Evolutionary conservation across 148 eudicot species (phyloP).

Genomic region (Spergularia marina): DNA sequence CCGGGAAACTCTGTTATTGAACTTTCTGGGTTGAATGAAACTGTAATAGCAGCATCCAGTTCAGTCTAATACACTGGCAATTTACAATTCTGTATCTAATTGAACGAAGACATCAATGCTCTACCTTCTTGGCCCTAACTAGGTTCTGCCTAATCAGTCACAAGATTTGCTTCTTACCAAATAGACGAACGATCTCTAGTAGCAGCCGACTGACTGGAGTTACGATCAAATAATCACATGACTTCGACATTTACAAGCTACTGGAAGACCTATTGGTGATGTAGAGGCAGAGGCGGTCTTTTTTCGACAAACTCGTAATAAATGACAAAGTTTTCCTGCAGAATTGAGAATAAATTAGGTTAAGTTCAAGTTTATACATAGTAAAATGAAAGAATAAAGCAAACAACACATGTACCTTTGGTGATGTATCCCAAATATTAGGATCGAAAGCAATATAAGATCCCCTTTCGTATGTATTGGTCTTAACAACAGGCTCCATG

Average conservation of each 20-base stretch:
- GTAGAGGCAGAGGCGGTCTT: constrained; percentile 58
- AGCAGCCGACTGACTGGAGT: background rate
- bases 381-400: background rate
- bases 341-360: background rate
- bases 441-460: constrained; percentile 82
- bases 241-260: constrained; percentile 25
- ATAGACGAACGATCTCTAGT: constrained; percentile 16
- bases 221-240: constrained; percentile 17
- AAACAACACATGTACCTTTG: constrained; percentile 48
- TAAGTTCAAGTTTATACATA: background rate
- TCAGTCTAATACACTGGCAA: constrained; percentile 23
- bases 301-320: constrained; percentile 73
- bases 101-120: constrained; percentile 10
- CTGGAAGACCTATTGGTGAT: constrained; percentile 38
- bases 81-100: constrained; percentile 30
- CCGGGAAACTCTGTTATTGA: constrained; percentile 1
- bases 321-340: constrained; percentile 83
- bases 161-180: constrained; percentile 9
- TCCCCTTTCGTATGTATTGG: constrained; percentile 69
- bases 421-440: constrained; percentile 74
- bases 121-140: constrained; percentile 17
- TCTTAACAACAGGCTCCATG: constrained; percentile 72
- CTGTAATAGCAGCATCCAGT: constrained; percentile 8
- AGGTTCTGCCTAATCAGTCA: constrained; percentile 22
- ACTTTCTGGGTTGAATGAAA: background rate